Percentiles rank a stretch among this genome's conserved stretches.
Evolutionary conservation across 2,329 filamentous ascomycete species (phyloP).

Genomic region (Fusarium mundagurra): DNA sequence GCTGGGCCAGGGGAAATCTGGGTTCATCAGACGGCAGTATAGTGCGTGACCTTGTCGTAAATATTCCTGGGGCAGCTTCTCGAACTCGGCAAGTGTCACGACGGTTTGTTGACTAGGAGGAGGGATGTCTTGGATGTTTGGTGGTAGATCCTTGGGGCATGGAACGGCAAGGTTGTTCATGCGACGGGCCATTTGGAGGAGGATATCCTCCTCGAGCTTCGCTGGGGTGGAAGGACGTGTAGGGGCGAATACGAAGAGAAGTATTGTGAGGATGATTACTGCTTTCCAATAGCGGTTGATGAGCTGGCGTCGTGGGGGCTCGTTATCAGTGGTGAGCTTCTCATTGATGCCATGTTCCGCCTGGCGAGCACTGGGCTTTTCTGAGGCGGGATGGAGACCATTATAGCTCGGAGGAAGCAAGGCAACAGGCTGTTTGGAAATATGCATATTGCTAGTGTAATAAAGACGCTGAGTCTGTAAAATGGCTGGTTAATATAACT

Average conservation of each 20-base stretch:
- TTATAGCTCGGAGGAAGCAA: neutral
- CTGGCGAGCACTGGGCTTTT: accelerated
- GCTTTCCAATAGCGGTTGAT: neutral
- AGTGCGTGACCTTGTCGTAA: neutral
- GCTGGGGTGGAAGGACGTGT: accelerated
- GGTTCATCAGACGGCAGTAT: neutral
- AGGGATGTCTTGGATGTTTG: accelerated
- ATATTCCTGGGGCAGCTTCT: neutral
- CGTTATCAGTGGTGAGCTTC: neutral
- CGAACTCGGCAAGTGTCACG: neutral
- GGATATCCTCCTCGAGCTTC: neutral
- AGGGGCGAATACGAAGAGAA: neutral
- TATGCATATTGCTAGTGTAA: neutral
- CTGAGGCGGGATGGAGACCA: accelerated
- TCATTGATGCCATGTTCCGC: too few species aligned
- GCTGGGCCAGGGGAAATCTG: accelerated
- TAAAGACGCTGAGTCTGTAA: neutral
- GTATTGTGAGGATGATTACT: neutral
- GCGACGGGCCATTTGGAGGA: neutral
- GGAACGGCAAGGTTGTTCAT: neutral
- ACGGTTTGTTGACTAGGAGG: neutral
- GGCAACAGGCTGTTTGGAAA: neutral
- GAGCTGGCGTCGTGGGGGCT: neutral
- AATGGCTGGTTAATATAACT: neutral
- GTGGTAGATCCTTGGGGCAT: neutral